phyloP scores from a whole-genome alignment of 2,329 filamentous ascomycete genomes.

The Exophiala oligosperma region DNA sequence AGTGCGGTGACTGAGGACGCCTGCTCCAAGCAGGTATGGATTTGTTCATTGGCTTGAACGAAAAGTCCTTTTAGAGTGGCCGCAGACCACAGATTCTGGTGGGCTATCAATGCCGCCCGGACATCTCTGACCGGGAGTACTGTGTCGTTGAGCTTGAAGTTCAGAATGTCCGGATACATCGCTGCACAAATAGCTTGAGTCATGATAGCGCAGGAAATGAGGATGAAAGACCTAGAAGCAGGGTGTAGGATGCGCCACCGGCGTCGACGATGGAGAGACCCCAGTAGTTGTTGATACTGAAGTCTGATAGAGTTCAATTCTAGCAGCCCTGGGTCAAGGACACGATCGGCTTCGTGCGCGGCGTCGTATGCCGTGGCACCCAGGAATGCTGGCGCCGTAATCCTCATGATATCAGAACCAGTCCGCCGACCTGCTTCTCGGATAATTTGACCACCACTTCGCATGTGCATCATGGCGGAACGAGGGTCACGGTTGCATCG shows the following conservation, averaged over 20 bases:
- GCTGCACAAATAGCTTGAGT: conserved; percentile 16
- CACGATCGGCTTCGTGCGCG: no score
- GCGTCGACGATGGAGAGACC: no score
- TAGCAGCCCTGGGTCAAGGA: neutral
- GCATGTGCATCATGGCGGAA: conserved; percentile 13
- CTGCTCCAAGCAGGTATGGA: no score
- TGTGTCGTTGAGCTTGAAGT: conserved; percentile 6
- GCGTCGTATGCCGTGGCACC: neutral
- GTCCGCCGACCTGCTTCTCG: neutral
- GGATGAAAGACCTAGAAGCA: neutral
- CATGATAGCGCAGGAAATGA: conserved; percentile 5
- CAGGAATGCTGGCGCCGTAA: conserved; percentile 13
- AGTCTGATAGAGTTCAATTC: conserved; percentile 3
- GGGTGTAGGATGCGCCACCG: neutral
- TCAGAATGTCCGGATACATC: conserved; percentile 13
- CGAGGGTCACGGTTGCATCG: conserved; percentile 13
- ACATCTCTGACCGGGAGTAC: neutral
- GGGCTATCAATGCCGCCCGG: no score
- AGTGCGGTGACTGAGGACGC: no score
- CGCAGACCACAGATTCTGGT: no score
- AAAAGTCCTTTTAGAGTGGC: no score
- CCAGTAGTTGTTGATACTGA: conserved; percentile 4
- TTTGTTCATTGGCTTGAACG: no score
- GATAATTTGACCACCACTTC: conserved; percentile 11
- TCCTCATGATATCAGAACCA: conserved; percentile 4